Percentiles rank a stretch among this genome's conserved stretches.
phyloP scores from a whole-genome alignment of 179 eudicot genomes.

The Beta lomatogona region DNA sequence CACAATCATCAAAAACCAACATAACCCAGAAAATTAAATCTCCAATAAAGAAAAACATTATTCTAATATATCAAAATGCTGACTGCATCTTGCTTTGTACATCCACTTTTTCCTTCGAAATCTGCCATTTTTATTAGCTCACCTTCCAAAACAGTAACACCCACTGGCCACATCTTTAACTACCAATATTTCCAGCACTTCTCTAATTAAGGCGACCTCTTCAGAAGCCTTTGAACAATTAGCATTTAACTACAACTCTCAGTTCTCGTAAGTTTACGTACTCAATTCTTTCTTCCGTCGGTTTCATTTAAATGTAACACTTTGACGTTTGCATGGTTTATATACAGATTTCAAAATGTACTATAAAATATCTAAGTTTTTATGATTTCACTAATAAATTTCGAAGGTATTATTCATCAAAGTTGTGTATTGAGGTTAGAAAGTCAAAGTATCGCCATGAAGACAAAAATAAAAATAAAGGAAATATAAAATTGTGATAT shows the following conservation, averaged over 20 bases:
- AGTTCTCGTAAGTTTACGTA: too few species aligned
- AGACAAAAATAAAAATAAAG: too few species aligned
- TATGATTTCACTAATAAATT: too few species aligned
- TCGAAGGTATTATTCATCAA: too few species aligned
- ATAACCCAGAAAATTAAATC: neutral
- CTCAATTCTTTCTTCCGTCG: neutral
- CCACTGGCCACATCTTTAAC: neutral
- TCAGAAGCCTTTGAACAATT: conserved; percentile 31
- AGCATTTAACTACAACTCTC: too few species aligned
- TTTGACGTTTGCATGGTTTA: neutral
- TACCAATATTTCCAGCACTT: neutral
- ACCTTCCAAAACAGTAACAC: conserved; percentile 7
- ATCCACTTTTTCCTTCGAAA: conserved; percentile 22
- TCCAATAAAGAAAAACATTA: neutral
- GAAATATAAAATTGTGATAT: too few species aligned
- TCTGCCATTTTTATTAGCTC: conserved; percentile 9
- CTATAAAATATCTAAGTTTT: too few species aligned
- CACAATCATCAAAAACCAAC: neutral
- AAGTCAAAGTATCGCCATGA: too few species aligned
- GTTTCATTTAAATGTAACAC: conserved; percentile 55
- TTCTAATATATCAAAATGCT: conserved; percentile 31
- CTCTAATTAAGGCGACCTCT: conserved; percentile 22
- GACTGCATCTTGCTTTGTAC: conserved; percentile 39
- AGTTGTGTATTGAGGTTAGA: too few species aligned
- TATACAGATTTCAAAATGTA: too few species aligned